Evolutionary conservation across 768 basidiomycete species (phyloP).

Genomic region (Leucocoprinus leucothites): DNA sequence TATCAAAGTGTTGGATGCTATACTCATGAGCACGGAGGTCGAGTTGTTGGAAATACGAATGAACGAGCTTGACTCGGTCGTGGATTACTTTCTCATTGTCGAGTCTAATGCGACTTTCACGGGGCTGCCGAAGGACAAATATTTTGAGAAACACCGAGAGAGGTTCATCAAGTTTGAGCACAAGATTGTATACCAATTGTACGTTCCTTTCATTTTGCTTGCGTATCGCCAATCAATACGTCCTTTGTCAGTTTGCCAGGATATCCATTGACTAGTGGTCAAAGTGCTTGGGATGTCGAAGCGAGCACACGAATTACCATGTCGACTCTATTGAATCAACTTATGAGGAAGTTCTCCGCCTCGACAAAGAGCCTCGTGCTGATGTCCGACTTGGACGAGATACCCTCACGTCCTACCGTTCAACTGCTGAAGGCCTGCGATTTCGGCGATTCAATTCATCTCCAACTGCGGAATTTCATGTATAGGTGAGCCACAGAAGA

Average conservation of each 20-base stretch:
- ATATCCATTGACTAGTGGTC: conserved; percentile 34
- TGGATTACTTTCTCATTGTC: conserved; percentile 58
- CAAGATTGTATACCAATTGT: conserved; percentile 54
- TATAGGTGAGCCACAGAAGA: conserved; percentile 41
- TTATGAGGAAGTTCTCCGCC: conserved; percentile 29
- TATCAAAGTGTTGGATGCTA: conserved; percentile 51
- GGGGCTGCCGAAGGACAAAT: conserved; percentile 50
- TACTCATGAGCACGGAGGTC: conserved; percentile 61
- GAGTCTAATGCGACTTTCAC: conserved; percentile 64
- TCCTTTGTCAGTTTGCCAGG: conserved; percentile 41
- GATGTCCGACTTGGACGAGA: conserved; percentile 64
- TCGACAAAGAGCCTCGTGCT: conserved; percentile 42
- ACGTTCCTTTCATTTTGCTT: conserved; percentile 17
- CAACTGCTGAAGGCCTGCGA: conserved; percentile 50
- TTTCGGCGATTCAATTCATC: conserved; percentile 50
- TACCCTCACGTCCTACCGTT: conserved; percentile 51
- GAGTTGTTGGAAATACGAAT: conserved; percentile 63
- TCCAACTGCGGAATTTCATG: conserved; percentile 57
- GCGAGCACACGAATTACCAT: conserved; percentile 44
- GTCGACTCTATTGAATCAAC: conserved; percentile 40
- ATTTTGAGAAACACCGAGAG: conserved; percentile 42
- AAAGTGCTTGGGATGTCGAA: conserved; percentile 51
- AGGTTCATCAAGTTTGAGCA: conserved; percentile 47
- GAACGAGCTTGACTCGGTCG: conserved; percentile 54
- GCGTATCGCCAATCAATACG: not conserved